Conservation (phyloP, 2,329 filamentous ascomycete genomes). For the Hirsutella minnesotensis region DNA sequence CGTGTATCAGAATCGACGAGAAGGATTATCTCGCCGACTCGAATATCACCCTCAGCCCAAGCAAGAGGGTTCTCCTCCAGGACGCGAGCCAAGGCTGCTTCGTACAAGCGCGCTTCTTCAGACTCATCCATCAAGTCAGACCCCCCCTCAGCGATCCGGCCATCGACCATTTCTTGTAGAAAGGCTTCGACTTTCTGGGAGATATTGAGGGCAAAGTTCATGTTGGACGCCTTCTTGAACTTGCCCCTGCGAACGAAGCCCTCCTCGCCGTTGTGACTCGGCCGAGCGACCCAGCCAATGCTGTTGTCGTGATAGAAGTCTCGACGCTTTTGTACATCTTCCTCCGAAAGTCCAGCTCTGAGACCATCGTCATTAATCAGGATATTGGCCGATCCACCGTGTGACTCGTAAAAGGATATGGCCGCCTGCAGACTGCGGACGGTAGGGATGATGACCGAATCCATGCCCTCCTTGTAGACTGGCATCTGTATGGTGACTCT, state of each 20-base stretch:
- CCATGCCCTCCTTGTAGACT: slow-evolving; percentile 29
- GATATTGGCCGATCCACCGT: slow-evolving; percentile 34
- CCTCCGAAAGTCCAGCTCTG: slow-evolving; percentile 33
- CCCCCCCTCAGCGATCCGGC: slow-evolving; percentile 6
- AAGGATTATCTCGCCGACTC: slow-evolving; percentile 51
- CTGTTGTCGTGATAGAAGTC: slow-evolving; percentile 39
- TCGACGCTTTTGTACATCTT: slow-evolving; percentile 25
- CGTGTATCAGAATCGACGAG: slow-evolving; percentile 59
- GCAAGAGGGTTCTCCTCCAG: slow-evolving; percentile 32
- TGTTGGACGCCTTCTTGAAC: slow-evolving; percentile 66
- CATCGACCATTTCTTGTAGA: slow-evolving; percentile 24
- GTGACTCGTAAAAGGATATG: slow-evolving; percentile 36
- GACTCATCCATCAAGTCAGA: slow-evolving; percentile 12
- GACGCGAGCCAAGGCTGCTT: slow-evolving; percentile 33
- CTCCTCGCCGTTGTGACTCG: slow-evolving; percentile 31
- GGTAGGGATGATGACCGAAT: slow-evolving; percentile 34
- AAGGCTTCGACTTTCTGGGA: slow-evolving; percentile 51
- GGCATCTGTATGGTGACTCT: slow-evolving; percentile 23
- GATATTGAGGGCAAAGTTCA: slow-evolving; percentile 58
- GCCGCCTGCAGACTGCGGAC: slow-evolving; percentile 34
- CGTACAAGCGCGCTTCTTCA: slow-evolving; percentile 34
- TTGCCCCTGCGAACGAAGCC: slow-evolving; percentile 46
- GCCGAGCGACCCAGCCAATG: slow-evolving; percentile 35
- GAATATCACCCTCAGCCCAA: slow-evolving; percentile 49
- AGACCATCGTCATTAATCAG: slow-evolving; percentile 54